phyloP scores from a whole-genome alignment of 208 protist species.

The Naegleria gruberi region DNA sequence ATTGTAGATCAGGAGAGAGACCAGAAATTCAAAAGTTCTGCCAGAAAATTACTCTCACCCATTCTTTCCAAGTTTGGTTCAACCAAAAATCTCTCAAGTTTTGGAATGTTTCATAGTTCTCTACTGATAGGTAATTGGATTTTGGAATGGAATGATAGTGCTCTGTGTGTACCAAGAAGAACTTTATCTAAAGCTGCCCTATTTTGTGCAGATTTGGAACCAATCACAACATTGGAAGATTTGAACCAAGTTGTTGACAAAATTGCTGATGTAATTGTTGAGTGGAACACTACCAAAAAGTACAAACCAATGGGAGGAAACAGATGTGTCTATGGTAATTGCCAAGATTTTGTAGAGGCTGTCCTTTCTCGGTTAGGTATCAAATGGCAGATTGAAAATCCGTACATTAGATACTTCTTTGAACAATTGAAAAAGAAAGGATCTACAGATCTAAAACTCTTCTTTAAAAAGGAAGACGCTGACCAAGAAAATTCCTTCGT shows the following conservation, averaged over 20 bases:
- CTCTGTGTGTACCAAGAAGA: neutral
- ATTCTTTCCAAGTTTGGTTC: neutral
- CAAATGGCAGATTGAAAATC: neutral
- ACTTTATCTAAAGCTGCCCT: neutral
- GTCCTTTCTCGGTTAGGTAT: neutral
- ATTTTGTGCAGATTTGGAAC: constrained; percentile 1
- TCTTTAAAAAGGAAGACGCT: neutral
- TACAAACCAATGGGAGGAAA: neutral
- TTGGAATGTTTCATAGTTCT: neutral
- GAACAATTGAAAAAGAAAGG: neutral
- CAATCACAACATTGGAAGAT: neutral
- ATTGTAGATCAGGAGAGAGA: neutral
- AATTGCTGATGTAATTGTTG: neutral
- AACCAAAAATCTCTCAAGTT: neutral
- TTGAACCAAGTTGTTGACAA: neutral
- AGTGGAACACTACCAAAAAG: neutral
- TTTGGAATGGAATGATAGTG: neutral
- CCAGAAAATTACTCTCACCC: neutral
- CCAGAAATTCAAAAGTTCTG: neutral
- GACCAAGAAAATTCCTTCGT: neutral
- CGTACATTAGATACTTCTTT: neutral
- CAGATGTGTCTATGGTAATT: neutral
- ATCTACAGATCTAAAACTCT: neutral
- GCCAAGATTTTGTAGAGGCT: neutral
- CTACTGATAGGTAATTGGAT: neutral